Conservation (phyloP, 73 alveolate species). For the Stentor coeruleus region DNA sequence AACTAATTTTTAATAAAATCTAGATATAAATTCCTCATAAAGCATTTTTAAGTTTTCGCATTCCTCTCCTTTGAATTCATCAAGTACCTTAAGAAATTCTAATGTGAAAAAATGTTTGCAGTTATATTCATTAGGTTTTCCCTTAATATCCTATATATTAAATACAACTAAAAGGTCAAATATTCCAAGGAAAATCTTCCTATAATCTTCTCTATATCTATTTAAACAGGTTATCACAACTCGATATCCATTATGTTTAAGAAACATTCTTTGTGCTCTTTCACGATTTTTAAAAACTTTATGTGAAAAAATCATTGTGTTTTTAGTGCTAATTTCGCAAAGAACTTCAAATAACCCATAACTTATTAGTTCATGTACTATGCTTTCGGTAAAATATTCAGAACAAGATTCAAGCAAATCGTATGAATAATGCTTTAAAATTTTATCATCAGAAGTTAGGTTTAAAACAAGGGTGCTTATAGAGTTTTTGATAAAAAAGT, state of each 20-base stretch:
- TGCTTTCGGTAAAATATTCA: background rate
- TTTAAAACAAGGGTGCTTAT: background rate
- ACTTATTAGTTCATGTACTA: background rate
- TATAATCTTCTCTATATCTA: background rate
- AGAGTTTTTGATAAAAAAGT: background rate
- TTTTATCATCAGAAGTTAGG: background rate
- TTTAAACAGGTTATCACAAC: background rate
- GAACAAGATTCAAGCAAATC: background rate
- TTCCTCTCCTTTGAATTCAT: too few species aligned
- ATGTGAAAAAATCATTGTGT: background rate
- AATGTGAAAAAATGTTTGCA: background rate
- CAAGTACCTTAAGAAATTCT: too few species aligned
- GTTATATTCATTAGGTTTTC: background rate
- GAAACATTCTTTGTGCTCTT: background rate
- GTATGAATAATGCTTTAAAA: background rate
- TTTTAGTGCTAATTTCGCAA: too few species aligned
- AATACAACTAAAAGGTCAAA: background rate
- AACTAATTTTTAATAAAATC: too few species aligned
- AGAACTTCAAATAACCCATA: background rate
- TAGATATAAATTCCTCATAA: too few species aligned
- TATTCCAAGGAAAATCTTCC: background rate
- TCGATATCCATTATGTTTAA: background rate
- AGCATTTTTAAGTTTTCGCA: too few species aligned
- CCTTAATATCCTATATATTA: background rate
- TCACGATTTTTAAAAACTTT: background rate